A percentile compares a stretch with the other conserved stretches of the same genome.
phyloP scores from a whole-genome alignment of 2,329 filamentous ascomycete species.

The Parafenestella ontariensis region DNA sequence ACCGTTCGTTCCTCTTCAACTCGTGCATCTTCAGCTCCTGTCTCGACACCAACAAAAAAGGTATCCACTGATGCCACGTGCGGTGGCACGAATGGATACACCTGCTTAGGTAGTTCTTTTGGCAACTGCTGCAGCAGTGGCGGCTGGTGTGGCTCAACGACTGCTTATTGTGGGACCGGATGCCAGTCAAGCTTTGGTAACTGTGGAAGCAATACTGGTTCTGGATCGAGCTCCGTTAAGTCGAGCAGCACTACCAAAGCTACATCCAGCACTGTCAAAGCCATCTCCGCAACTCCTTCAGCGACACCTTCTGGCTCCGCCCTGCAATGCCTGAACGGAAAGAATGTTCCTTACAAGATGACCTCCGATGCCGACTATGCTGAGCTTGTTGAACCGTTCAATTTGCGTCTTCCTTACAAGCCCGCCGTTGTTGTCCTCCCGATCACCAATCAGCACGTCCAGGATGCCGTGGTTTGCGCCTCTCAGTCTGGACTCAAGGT shows the following conservation, averaged over 20 bases:
- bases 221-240: conserved; percentile 15
- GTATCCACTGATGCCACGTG: conserved; percentile 51
- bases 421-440: conserved; percentile 66
- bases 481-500: conserved; percentile 59
- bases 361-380: conserved; percentile 31
- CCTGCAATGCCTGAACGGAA: conserved; percentile 41
- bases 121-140: conserved; percentile 52
- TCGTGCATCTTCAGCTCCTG: conserved; percentile 21
- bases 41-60: conserved; percentile 33
- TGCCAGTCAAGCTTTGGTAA: conserved; percentile 44
- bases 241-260: conserved; percentile 19
- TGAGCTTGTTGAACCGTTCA: conserved; percentile 46
- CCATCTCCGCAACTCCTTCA: conserved; percentile 22
- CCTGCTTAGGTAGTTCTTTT: conserved; percentile 18
- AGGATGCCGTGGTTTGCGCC: conserved; percentile 66
- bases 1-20: conserved; percentile 25
- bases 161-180: conserved; percentile 38
- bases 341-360: conserved; percentile 44
- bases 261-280: conserved; percentile 16
- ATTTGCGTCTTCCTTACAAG: conserved; percentile 46
- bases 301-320: conserved; percentile 16
- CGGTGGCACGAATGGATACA: conserved; percentile 48
- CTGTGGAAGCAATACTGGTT: conserved; percentile 27
- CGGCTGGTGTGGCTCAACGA: conserved; percentile 52
- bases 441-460: conserved; percentile 60